These are phyloP conservation scores for Cylindrodendrum hubeiense DNA, from an alignment of 2,329 filamentous ascomycete species.

Conservation along the genomic window DNA sequence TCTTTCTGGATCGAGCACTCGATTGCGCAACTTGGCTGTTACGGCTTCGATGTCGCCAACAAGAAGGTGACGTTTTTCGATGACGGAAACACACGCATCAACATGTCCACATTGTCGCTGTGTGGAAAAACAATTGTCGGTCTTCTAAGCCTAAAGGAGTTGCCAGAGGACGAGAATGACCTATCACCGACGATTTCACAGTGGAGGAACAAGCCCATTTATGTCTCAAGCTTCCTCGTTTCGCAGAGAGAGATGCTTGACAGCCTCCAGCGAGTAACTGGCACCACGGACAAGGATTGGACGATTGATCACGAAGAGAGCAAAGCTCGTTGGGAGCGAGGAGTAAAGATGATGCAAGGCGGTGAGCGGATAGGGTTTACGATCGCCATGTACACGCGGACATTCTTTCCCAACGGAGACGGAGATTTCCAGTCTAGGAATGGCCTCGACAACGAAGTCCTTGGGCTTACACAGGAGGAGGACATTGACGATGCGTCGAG, in stretches of 20 bases:
- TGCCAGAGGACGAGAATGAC: conserved; percentile 55
- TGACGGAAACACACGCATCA: conserved; percentile 68
- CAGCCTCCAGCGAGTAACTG: conserved; percentile 68
- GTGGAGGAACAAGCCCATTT: conserved; percentile 60
- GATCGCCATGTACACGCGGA: conserved; percentile 66
- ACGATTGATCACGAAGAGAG: conserved; percentile 60
- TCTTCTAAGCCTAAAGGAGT: conserved; percentile 58
- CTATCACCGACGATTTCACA: conserved; percentile 46
- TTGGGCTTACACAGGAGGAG: conserved; percentile 71
- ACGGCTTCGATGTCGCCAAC: conserved; percentile 63
- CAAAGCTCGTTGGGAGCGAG: conserved; percentile 62
- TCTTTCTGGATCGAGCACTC: conserved; percentile 69
- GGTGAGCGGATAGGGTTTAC: conserved; percentile 57
- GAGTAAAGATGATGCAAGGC: conserved; percentile 55
- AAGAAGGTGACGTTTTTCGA: conserved; percentile 62
- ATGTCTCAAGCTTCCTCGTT: conserved; percentile 67
- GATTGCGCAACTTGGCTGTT: conserved; percentile 55
- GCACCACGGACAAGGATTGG: conserved; percentile 65
- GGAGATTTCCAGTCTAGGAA: conserved; percentile 57
- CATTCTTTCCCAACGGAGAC: conserved; percentile 61
- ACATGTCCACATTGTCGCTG: conserved; percentile 70
- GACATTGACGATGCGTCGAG: conserved; percentile 68
- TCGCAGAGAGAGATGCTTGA: conserved; percentile 75
- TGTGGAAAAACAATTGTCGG: conserved; percentile 66
- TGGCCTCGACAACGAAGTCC: conserved; percentile 58